phyloP scores from a whole-genome alignment of 2,329 filamentous ascomycete species.

The Alternaria burnsii region DNA sequence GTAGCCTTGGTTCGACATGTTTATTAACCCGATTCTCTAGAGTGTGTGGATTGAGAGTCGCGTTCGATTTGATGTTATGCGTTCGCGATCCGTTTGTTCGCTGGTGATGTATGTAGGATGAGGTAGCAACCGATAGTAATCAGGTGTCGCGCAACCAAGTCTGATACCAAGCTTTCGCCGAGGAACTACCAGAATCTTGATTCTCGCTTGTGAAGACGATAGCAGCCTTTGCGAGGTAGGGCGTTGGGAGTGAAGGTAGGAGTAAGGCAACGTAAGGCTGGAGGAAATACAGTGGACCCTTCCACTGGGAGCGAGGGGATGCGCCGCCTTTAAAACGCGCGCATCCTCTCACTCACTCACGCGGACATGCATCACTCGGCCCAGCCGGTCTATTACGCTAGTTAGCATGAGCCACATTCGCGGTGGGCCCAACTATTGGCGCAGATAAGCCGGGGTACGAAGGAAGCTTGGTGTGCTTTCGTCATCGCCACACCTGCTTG shows the following conservation, averaged over 20 bases:
- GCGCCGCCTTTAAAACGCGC: background rate
- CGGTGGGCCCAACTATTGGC: slow-evolving; percentile 16
- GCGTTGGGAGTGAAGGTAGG: background rate
- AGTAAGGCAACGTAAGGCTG: background rate
- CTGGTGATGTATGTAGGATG: background rate
- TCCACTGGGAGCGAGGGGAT: background rate
- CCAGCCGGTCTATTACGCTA: slow-evolving; percentile 4
- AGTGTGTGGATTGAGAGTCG: background rate
- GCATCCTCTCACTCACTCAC: slow-evolving; percentile 5
- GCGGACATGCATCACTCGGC: slow-evolving; percentile 14
- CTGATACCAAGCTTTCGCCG: slow-evolving; percentile 2
- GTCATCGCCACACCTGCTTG: slow-evolving; percentile 17
- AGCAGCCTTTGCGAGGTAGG: background rate
- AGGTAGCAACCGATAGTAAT: background rate
- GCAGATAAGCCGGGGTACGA: slow-evolving; percentile 11
- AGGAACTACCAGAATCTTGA: background rate
- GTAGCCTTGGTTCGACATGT: slow-evolving; percentile 49
- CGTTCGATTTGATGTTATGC: background rate
- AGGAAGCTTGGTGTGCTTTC: slow-evolving; percentile 8
- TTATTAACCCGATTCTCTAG: background rate
- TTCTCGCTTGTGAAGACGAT: background rate
- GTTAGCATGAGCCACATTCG: slow-evolving; percentile 11
- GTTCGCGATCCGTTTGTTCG: background rate
- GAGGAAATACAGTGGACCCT: background rate
- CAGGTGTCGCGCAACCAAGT: slow-evolving; percentile 1